Evolutionary conservation across 2,329 filamentous ascomycete species (phyloP).

Genomic region (Elsinoe perseae): DNA sequence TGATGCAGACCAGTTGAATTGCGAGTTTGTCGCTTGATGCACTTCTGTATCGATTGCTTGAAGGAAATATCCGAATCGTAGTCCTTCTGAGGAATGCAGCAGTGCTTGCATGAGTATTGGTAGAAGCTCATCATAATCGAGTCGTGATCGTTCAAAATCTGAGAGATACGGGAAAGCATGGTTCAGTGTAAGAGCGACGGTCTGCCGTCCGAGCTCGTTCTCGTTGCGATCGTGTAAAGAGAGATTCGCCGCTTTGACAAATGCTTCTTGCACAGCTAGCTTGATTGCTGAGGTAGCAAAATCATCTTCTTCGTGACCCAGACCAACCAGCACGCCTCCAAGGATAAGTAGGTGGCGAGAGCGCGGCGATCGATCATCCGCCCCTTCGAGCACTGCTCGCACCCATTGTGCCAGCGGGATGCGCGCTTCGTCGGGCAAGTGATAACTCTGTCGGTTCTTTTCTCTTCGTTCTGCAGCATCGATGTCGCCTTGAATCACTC

Average conservation of each 20-base stretch:
- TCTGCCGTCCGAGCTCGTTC: conserved; percentile 40
- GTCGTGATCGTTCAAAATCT: conserved; percentile 46
- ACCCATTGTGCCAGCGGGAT: conserved; percentile 48
- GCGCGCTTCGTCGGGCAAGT: conserved; percentile 22
- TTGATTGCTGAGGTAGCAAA: conserved; percentile 58
- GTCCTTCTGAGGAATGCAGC: conserved; percentile 62
- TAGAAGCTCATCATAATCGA: conserved; percentile 62
- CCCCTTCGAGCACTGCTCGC: conserved; percentile 50
- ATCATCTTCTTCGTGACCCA: conserved; percentile 56
- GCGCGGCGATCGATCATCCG: conserved; percentile 54
- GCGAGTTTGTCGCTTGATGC: conserved; percentile 42
- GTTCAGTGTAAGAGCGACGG: conserved; percentile 63
- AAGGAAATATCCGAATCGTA: conserved; percentile 69
- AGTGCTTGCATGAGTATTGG: conserved; percentile 61
- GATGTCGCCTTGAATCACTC: conserved; percentile 44
- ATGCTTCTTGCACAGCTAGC: conserved; percentile 60
- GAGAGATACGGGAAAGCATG: conserved; percentile 68
- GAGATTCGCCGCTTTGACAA: conserved; percentile 70
- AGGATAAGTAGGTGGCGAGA: conserved; percentile 83
- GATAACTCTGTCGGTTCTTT: conserved; percentile 22
- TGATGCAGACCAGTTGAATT: conserved; percentile 55
- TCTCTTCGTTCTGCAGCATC: conserved; percentile 20
- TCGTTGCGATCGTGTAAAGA: conserved; percentile 53
- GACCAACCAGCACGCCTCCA: conserved; percentile 68
- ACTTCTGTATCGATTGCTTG: conserved; percentile 61